Percentiles rank a stretch among this genome's conserved stretches.
Conservation (phyloP, 495 filamentous ascomycete genomes). For the Lasiosphaeriaceae sp. region DNA sequence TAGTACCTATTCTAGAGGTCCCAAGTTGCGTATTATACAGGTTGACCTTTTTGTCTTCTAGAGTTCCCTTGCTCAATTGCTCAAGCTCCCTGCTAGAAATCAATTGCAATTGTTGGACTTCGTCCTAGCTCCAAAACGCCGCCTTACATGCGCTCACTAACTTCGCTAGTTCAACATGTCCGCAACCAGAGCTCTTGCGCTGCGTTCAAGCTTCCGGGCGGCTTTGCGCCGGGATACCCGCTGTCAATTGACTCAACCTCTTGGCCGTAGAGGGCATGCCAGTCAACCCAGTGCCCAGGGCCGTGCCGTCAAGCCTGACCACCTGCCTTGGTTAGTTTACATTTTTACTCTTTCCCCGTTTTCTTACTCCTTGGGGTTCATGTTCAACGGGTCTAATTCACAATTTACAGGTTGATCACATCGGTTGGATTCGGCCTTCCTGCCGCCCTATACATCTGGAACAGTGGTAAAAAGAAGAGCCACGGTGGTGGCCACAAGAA, state of each 20-base stretch:
- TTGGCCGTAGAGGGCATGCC: conserved; percentile 14
- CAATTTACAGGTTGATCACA: conserved; percentile 11
- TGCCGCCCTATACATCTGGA: conserved; percentile 7
- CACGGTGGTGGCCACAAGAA: neutral
- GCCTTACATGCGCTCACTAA: neutral
- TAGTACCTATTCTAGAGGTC: no score
- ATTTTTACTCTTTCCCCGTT: neutral
- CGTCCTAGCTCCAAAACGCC: neutral
- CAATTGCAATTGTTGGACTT: no score
- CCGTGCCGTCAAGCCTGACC: conserved; percentile 1
- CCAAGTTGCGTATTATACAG: no score
- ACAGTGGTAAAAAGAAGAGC: neutral
- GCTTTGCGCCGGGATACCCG: neutral
- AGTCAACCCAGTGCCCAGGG: conserved; percentile 18
- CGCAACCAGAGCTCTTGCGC: neutral
- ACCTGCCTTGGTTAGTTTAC: conserved; percentile 18
- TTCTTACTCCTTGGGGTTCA: neutral
- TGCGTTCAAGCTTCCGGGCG: conserved; percentile 8
- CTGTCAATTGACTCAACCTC: neutral
- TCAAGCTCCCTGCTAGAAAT: no score
- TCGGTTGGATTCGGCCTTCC: conserved; percentile 17
- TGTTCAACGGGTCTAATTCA: neutral
- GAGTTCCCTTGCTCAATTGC: no score
- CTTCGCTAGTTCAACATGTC: neutral
- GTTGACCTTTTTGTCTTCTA: no score